Evolutionary conservation across 257 asterid species (phyloP).

Genomic region (Solanum pennellii): DNA sequence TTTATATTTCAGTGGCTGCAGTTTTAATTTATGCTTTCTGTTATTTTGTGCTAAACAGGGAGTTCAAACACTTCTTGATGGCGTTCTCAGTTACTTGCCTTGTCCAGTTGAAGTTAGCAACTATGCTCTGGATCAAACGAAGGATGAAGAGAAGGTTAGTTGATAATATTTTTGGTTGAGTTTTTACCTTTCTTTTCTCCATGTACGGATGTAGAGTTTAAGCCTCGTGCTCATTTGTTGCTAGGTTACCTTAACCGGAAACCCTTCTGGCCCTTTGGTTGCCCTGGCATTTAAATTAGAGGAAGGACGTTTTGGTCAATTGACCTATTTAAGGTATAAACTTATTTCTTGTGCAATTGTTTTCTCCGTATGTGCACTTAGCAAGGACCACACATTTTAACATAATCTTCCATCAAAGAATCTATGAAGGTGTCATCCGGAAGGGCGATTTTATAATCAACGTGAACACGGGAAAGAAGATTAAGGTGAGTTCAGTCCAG

Average conservation of each 20-base stretch:
- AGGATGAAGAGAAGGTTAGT: constrained; percentile 80
- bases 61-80: constrained; percentile 92
- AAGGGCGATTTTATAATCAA: constrained; percentile 87
- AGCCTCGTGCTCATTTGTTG: constrained; percentile 4
- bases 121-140: constrained; percentile 86
- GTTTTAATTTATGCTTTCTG: neutral
- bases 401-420: constrained; percentile 37
- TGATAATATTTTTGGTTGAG: neutral
- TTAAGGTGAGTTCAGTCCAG: constrained; percentile 47
- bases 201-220: neutral
- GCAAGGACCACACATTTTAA: neutral
- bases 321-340: constrained; percentile 80
- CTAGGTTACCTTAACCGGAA: constrained; percentile 75
- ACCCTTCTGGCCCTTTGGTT: constrained; percentile 87
- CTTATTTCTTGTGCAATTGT: neutral
- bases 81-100: constrained; percentile 87
- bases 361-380: neutral
- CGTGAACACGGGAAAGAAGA: constrained; percentile 86
- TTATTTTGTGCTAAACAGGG: constrained; percentile 48
- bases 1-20: neutral
- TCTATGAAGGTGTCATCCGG: constrained; percentile 90
- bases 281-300: constrained; percentile 96
- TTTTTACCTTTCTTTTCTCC: constrained; percentile 1
- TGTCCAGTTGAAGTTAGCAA: constrained; percentile 78
- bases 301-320: constrained; percentile 93